Evolutionary conservation across 306 rosid species (phyloP).

Genomic region (Fragaria ananassa): DNA sequence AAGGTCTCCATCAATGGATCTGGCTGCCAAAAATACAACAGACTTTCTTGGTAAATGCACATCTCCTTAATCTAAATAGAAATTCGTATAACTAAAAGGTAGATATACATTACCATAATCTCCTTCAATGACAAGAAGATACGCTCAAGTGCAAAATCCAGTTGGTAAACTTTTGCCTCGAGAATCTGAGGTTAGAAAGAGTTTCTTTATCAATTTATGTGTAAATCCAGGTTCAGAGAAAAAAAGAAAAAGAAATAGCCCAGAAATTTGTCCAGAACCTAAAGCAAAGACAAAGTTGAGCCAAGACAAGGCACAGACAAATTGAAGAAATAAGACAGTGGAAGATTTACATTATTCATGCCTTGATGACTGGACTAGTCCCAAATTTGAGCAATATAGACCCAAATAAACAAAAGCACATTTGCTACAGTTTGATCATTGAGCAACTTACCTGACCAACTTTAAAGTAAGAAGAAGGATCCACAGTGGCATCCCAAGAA

Average conservation of each 20-base stretch:
- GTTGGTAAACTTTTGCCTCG: conserved; percentile 87
- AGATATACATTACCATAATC: conserved; percentile 48
- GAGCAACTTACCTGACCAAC: conserved; percentile 76
- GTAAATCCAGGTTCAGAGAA: conserved; percentile 23
- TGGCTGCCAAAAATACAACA: conserved; percentile 52
- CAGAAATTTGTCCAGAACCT: background rate
- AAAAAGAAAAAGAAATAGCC: conserved; percentile 2
- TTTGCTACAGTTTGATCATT: background rate
- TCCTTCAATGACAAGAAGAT: conserved; percentile 79
- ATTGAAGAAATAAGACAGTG: background rate
- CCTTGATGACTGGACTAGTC: background rate
- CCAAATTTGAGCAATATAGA: background rate
- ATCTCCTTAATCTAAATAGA: conserved; percentile 3
- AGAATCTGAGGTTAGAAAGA: conserved; percentile 52
- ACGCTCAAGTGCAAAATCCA: conserved; percentile 72
- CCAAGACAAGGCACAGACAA: conserved; percentile 1
- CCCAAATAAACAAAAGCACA: background rate
- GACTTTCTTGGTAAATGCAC: background rate
- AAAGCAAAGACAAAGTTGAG: background rate
- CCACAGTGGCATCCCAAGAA: conserved; percentile 87
- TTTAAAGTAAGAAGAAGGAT: conserved; percentile 70
- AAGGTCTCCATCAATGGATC: conserved; percentile 70
- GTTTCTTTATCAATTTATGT: background rate
- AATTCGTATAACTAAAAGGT: background rate
- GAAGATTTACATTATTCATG: background rate